Conservation (phyloP, 2,329 filamentous ascomycete genomes). For the Westerdykella aurantiaca region DNA sequence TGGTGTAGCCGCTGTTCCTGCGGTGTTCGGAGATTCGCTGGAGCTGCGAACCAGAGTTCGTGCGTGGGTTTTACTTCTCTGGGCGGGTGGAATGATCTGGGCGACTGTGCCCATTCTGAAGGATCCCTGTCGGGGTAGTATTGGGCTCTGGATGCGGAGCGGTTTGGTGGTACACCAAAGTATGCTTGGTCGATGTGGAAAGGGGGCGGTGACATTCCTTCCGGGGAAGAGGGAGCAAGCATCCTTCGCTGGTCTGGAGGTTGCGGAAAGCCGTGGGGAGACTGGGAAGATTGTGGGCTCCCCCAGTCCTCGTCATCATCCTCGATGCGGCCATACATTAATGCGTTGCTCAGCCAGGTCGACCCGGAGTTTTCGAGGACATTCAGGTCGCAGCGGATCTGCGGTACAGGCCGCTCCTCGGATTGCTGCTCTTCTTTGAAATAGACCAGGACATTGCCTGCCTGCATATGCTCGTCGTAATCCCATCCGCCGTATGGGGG, state of each 20-base stretch:
- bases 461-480: slow-evolving; percentile 36
- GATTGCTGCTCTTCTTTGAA: slow-evolving; percentile 37
- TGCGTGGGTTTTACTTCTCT: slow-evolving; percentile 25
- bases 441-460: slow-evolving; percentile 34
- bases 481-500: slow-evolving; percentile 35
- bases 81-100: neutral
- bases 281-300: slow-evolving; percentile 16
- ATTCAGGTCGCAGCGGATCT: slow-evolving; percentile 31
- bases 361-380: slow-evolving; percentile 34
- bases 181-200: slow-evolving; percentile 27
- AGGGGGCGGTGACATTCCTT: slow-evolving; percentile 22
- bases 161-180: slow-evolving; percentile 10
- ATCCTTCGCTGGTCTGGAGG: slow-evolving; percentile 17
- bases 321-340: slow-evolving; percentile 33
- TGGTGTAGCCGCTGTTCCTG: slow-evolving; percentile 53
- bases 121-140: slow-evolving; percentile 11
- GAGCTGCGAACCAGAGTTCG: slow-evolving; percentile 58
- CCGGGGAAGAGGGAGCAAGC: slow-evolving; percentile 21
- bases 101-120: slow-evolving; percentile 4
- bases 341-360: slow-evolving; percentile 33
- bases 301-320: slow-evolving; percentile 29
- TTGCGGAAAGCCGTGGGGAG: slow-evolving; percentile 8
- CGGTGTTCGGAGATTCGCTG: slow-evolving; percentile 43
- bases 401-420: slow-evolving; percentile 31
- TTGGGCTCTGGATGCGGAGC: slow-evolving; percentile 12